phyloP scores from a whole-genome alignment of 352 stramenopile species.

The Globisporangium orthogonon region DNA sequence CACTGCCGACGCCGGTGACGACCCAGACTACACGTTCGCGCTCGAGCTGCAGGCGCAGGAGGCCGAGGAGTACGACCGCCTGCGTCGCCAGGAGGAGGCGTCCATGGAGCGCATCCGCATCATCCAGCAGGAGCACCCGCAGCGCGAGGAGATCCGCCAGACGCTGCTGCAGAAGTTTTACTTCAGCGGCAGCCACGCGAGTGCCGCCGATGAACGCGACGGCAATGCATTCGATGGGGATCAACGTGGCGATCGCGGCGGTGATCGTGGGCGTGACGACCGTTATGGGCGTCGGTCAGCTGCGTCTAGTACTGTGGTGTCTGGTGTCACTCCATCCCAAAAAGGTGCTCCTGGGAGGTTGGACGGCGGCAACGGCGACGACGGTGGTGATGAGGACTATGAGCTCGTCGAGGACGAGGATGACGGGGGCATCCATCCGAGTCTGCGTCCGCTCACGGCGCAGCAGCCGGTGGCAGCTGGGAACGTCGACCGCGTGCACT shows the following conservation, averaged over 20 bases:
- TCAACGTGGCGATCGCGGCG: not conserved
- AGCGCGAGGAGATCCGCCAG: slow-evolving; percentile 37
- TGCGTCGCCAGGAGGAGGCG: slow-evolving; percentile 57
- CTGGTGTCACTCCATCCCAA: not conserved
- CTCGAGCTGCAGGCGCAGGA: slow-evolving; percentile 67
- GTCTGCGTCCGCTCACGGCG: slow-evolving; percentile 1
- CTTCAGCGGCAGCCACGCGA: slow-evolving; percentile 22
- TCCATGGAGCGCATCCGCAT: slow-evolving; percentile 61
- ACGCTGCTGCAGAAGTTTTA: slow-evolving; percentile 41
- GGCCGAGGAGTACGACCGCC: slow-evolving; percentile 65
- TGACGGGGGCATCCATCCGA: not conserved
- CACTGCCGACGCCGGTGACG: slow-evolving; percentile 17
- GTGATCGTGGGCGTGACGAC: not conserved
- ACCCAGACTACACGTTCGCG: slow-evolving; percentile 70
- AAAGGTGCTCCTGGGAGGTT: not conserved
- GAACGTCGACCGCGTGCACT: slow-evolving; percentile 20
- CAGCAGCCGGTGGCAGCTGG: slow-evolving; percentile 15
- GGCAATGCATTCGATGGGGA: not conserved
- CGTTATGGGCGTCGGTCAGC: not conserved
- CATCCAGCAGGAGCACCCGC: slow-evolving; percentile 44
- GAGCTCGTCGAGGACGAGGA: not conserved
- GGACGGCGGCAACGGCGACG: not conserved
- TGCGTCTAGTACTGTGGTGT: not conserved
- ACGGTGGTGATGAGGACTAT: not conserved
- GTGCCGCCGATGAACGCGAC: slow-evolving; percentile 8